A percentile compares a stretch with the other conserved stretches of the same genome.
These are phyloP conservation scores for Brassica incana DNA, from an alignment of 345 rosid species.

Conservation along the genomic window DNA sequence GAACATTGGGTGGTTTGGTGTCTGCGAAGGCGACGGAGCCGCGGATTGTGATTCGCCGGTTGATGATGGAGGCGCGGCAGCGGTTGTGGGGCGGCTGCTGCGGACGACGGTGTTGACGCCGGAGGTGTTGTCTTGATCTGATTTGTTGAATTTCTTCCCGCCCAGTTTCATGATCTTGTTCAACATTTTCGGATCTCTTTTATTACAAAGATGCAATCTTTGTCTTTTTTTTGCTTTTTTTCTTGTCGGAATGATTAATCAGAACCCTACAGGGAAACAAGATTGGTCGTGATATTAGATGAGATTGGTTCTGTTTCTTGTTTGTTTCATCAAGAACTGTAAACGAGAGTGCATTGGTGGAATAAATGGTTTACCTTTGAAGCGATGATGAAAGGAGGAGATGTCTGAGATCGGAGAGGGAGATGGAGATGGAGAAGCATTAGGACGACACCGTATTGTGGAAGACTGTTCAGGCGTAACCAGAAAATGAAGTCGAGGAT, in stretches of 20 bases:
- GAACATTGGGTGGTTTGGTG: constrained; percentile 33
- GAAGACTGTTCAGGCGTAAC: constrained; percentile 21
- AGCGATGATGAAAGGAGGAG: background rate
- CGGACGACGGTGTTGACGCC: constrained; percentile 32
- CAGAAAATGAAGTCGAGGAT: constrained; percentile 26
- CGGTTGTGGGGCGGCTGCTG: constrained; percentile 22
- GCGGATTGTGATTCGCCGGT: constrained; percentile 33
- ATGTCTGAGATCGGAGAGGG: constrained; percentile 27
- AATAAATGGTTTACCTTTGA: constrained; percentile 15
- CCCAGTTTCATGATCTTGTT: constrained; percentile 42
- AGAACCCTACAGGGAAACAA: background rate
- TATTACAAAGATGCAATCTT: constrained; percentile 15
- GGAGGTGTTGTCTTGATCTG: constrained; percentile 38
- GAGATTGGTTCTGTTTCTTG: background rate
- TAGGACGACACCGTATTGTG: background rate
- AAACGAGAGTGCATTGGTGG: background rate
- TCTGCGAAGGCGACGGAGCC: constrained; percentile 27
- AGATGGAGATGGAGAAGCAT: constrained; percentile 35
- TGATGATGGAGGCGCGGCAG: background rate
- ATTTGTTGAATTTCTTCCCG: constrained; percentile 45
- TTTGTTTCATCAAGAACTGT: background rate
- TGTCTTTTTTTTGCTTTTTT: background rate
- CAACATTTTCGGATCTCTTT: constrained; percentile 33
- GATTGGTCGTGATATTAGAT: constrained; percentile 11
- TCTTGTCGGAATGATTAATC: constrained; percentile 16